Evolutionary conservation across 2,329 filamentous ascomycete species (phyloP), one percentile per base, ranked within the genome.

Genomic region (Fusarium tjaetaba): DNA sequence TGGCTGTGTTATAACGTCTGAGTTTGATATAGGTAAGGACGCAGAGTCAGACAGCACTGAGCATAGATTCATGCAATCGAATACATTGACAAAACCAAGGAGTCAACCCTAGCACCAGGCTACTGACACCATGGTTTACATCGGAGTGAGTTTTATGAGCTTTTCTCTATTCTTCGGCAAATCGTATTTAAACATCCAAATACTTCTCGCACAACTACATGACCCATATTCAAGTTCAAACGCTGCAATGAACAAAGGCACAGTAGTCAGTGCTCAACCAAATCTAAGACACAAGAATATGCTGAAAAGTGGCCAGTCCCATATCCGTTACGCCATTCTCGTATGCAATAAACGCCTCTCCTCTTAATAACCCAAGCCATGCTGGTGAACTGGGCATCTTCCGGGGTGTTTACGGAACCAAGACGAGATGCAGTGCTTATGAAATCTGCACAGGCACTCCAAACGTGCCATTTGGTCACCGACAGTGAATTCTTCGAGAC

Each of bases 401-500:
- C 90, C 90, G 4, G 89, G 90, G 67, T 90, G 88, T 58, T 86
- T 85, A 65, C 87, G 84, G 77, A 90, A 92, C 90, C 90, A 92
- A 13, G 86, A 86, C 42, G 84, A 83, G 70, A 92, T 92, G 78
- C 90, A 92, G 26, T 82, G 80, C 49, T 85, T 81, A 77, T 92
- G 90, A 76, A 92, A 92, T 24, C 89, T 86, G 78, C 90, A 92
- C 32, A 92, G 84, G 75, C 90, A 92, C 80, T 92, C 90, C 53
- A 92, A 81, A 48, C 90, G 84, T n/a, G 88, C 90, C 90, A 92
- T 92, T 32, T 85, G 81, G 34, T 88, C 86, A 4, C 90, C 90
- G 1, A 88, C 88, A 66, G 89, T 86, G 69, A 91, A 91, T 78
- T 92, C 90, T 75, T 92, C 90, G 6, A 92, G 83, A 73, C 90